These are phyloP conservation scores for Fistulifera solaris DNA, from an alignment of 108 stramenopile species.

Conservation along the genomic window DNA sequence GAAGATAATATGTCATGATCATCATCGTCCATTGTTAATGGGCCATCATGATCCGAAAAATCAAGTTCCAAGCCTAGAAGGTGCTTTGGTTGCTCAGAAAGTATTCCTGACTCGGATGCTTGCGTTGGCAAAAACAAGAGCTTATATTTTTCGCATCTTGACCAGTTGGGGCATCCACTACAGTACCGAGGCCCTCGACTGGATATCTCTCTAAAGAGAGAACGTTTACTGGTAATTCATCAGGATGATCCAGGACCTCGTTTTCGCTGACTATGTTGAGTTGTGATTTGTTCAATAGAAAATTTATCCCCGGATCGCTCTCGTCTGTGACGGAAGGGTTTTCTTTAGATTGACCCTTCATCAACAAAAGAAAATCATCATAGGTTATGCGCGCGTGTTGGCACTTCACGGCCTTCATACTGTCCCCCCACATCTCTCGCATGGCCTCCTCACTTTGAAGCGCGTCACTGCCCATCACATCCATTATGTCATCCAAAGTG, in stretches of 20 bases:
- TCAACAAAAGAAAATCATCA: slow-evolving; percentile 73
- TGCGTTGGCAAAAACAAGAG: too few relatives aligned
- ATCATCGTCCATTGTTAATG: slow-evolving; percentile 28
- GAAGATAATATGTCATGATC: slow-evolving; percentile 24
- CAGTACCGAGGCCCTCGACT: too few relatives aligned
- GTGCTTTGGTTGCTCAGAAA: slow-evolving; percentile 8
- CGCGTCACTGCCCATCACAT: slow-evolving; percentile 69
- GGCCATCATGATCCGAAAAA: not conserved
- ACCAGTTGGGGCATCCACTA: too few relatives aligned
- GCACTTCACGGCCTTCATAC: slow-evolving; percentile 55
- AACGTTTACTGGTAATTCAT: too few relatives aligned
- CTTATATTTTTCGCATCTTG: too few relatives aligned
- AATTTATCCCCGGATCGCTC: too few relatives aligned
- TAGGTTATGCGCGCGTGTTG: slow-evolving; percentile 51
- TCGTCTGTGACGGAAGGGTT: not conserved
- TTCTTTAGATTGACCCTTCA: slow-evolving; percentile 76
- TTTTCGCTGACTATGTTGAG: slow-evolving; percentile 15
- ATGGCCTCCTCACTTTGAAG: slow-evolving; percentile 62
- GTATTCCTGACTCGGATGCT: slow-evolving; percentile 5
- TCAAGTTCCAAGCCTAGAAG: slow-evolving; percentile 1
- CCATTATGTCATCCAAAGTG: slow-evolving; percentile 79
- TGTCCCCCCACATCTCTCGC: slow-evolving; percentile 73
- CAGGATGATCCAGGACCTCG: not conserved
- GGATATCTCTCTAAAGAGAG: too few relatives aligned
- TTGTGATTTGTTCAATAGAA: too few relatives aligned